phyloP scores from a whole-genome alignment of 768 basidiomycete species.

The Russula sp. region DNA sequence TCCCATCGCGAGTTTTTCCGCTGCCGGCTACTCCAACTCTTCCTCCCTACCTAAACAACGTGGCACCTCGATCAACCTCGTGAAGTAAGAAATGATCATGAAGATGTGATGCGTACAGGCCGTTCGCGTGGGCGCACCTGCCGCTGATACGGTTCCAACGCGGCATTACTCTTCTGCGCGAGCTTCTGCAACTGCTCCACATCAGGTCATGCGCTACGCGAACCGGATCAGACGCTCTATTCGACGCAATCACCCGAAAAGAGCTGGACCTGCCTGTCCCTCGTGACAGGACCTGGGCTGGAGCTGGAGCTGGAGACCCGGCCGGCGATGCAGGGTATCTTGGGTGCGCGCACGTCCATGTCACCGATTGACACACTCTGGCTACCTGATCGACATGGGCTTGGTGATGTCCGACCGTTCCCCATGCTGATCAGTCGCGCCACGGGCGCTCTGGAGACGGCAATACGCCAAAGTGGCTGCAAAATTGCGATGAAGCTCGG shows the following conservation, averaged over 20 bases:
- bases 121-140: slow-evolving; percentile 55
- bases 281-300: slow-evolving; percentile 18
- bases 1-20: too few species aligned
- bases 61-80: too few species aligned
- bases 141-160: slow-evolving; percentile 85
- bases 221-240: slow-evolving; percentile 80
- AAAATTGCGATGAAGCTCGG: too few species aligned
- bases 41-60: too few species aligned
- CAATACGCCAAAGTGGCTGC: too few species aligned
- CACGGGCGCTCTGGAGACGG: too few species aligned
- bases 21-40: too few species aligned
- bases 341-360: slow-evolving; percentile 80
- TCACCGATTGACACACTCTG: slow-evolving; percentile 59
- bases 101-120: slow-evolving; percentile 45
- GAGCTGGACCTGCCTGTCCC: slow-evolving; percentile 18
- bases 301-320: not conserved
- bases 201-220: slow-evolving; percentile 80
- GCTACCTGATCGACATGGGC: slow-evolving; percentile 30
- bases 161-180: slow-evolving; percentile 70
- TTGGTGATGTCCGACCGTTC: slow-evolving; percentile 24
- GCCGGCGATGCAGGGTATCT: slow-evolving; percentile 57
- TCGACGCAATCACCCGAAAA: slow-evolving; percentile 77
- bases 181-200: slow-evolving; percentile 88
- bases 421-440: slow-evolving; percentile 43
- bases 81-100: too few species aligned